Evolutionary conservation across 208 protist genomes (phyloP).

Genomic region (Histomonas meleagridis): DNA sequence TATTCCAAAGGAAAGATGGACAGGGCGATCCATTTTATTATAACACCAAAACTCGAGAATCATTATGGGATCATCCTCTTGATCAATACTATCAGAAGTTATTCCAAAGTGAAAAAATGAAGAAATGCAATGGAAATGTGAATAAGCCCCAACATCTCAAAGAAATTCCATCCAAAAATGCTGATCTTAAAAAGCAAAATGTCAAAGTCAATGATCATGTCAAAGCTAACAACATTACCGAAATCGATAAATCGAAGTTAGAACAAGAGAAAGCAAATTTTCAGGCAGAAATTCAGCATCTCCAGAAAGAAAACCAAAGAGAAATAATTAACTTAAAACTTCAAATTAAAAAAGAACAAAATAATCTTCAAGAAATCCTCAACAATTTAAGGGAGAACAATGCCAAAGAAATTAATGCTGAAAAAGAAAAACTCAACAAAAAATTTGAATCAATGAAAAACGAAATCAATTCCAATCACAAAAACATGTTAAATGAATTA

Average conservation of each 20-base stretch:
- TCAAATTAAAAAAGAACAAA: no score
- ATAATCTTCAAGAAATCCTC: no score
- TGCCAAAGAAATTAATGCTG: no score
- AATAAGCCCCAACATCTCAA: background rate
- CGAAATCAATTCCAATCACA: no score
- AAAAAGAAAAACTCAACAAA: no score
- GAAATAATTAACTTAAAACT: background rate
- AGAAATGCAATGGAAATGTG: background rate
- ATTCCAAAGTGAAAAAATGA: background rate
- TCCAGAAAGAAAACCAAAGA: background rate
- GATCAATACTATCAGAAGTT: background rate
- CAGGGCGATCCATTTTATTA: slow-evolving; percentile 17
- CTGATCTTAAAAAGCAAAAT: background rate
- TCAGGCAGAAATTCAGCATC: no score
- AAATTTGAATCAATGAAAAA: no score
- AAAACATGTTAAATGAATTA: background rate
- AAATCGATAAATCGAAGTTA: background rate
- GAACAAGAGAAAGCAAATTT: background rate
- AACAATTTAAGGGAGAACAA: no score
- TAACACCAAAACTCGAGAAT: background rate
- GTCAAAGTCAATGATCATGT: background rate
- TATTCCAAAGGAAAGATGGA: slow-evolving; percentile 15
- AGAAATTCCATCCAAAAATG: background rate
- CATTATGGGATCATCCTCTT: slow-evolving; percentile 8
- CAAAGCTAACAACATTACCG: background rate